phyloP scores from a whole-genome alignment of 306 rosid genomes.

The Begonia fuchsioides region DNA sequence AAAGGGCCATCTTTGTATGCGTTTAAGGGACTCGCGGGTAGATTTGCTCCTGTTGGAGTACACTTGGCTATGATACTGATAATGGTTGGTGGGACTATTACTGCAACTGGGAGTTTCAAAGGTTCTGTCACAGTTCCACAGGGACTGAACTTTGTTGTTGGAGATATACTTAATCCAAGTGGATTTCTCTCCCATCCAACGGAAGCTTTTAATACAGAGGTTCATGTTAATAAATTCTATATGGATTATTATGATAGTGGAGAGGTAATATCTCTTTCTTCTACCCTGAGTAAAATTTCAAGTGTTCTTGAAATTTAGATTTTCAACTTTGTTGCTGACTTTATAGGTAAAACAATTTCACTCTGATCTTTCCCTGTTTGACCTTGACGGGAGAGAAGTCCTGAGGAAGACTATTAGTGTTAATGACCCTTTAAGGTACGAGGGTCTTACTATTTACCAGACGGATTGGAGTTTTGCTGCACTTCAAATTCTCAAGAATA shows the following conservation, averaged over 20 bases:
- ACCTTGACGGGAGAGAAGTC: conserved; percentile 77
- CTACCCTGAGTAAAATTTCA: not conserved
- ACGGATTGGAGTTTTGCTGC: conserved; percentile 93
- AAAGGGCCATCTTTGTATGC: conserved; percentile 84
- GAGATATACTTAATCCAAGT: conserved; percentile 71
- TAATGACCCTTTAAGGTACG: conserved; percentile 78
- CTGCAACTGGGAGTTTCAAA: conserved; percentile 89
- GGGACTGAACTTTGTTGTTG: conserved; percentile 83
- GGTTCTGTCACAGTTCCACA: conserved; percentile 94
- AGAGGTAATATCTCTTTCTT: conserved; percentile 37
- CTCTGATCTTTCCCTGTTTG: conserved; percentile 65
- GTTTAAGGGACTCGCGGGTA: conserved; percentile 74
- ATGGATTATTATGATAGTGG: conserved; percentile 88
- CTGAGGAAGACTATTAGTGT: conserved; percentile 84
- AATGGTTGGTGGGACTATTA: conserved; percentile 87
- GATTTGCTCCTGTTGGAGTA: conserved; percentile 91
- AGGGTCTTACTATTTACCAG: conserved; percentile 79
- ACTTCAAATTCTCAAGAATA: conserved; percentile 66
- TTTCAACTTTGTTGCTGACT: not conserved
- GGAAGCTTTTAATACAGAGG: conserved; percentile 71
- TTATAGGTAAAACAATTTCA: conserved; percentile 75
- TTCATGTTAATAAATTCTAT: conserved; percentile 84
- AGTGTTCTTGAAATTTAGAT: not conserved
- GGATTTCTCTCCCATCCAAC: conserved; percentile 79
- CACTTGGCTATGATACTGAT: conserved; percentile 79